Evolutionary conservation across 805 yeast species (phyloP).

Genomic region (Candida yuanshanica): DNA sequence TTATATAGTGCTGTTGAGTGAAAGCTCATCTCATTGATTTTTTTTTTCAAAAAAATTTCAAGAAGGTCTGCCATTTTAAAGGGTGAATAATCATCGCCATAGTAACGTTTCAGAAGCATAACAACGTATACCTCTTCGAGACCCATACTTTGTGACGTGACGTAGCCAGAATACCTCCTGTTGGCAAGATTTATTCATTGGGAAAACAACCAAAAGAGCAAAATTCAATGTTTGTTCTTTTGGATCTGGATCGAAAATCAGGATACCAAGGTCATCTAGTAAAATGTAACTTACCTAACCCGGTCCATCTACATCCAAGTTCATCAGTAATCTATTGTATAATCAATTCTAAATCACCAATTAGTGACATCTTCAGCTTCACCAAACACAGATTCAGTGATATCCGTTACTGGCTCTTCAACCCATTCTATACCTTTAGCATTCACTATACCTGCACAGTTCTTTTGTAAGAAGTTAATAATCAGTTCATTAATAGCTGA

Average conservation of each 20-base stretch:
- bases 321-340: background rate
- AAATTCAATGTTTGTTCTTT: no score
- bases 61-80: background rate
- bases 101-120: background rate
- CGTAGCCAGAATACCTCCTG: no score
- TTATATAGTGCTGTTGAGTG: no score
- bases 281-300: no score
- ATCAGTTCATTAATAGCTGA: conserved; percentile 71
- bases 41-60: background rate
- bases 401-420: conserved; percentile 36
- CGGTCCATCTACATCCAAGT: no score
- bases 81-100: background rate
- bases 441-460: conserved; percentile 54
- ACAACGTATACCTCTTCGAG: no score
- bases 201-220: no score
- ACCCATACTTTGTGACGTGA: no score
- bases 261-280: no score
- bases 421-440: conserved; percentile 39
- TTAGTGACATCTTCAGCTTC: conserved; percentile 93
- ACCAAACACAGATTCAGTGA: conserved; percentile 72
- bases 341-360: conserved; percentile 49
- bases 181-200: no score
- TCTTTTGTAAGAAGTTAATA: conserved; percentile 52
- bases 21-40: background rate
- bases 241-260: no score